Percentiles rank a stretch among this genome's conserved stretches.
Evolutionary conservation across 495 filamentous ascomycete genomes (phyloP).

Genomic region (Annulohypoxylon moriforme): DNA sequence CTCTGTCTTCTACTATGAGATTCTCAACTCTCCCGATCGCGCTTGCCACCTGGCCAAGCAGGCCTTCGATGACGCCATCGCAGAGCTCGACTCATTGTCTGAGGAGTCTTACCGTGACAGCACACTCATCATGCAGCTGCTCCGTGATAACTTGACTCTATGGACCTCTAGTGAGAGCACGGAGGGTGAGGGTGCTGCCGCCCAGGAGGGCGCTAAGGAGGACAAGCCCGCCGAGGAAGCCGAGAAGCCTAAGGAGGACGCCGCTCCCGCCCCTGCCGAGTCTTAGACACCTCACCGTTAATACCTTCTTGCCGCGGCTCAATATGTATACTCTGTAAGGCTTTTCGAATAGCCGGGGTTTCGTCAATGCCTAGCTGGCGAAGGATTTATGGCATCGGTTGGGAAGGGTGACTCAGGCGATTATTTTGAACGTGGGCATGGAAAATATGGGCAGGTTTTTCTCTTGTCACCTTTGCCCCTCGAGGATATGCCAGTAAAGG

Average conservation of each 20-base stretch:
- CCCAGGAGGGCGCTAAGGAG: conserved; percentile 69
- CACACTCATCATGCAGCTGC: conserved; percentile 99
- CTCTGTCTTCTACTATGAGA: conserved; percentile 99
- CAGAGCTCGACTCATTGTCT: conserved; percentile 97
- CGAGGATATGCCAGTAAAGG: conserved; percentile 44
- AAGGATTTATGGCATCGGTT: conserved; percentile 46
- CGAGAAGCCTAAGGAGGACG: conserved; percentile 64
- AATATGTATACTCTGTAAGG: conserved; percentile 44
- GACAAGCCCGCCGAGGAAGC: conserved; percentile 63
- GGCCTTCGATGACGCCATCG: conserved; percentile 98
- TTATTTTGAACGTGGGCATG: conserved; percentile 45
- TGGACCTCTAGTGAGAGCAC: conserved; percentile 97
- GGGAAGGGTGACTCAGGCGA: conserved; percentile 42
- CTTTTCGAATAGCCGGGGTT: conserved; percentile 42
- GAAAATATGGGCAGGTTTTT: conserved; percentile 47
- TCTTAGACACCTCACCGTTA: conserved; percentile 40
- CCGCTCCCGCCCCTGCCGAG: conserved; percentile 59
- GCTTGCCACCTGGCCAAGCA: conserved; percentile 99
- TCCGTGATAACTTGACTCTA: conserved; percentile 98
- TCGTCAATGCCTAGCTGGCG: conserved; percentile 48
- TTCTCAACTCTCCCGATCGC: conserved; percentile 97
- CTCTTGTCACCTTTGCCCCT: conserved; percentile 42
- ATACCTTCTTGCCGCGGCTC: conserved; percentile 48
- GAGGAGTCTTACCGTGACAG: conserved; percentile 99
- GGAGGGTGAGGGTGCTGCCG: conserved; percentile 79